Evolutionary conservation across 2,329 filamentous ascomycete species (phyloP).

Genomic region (Lithohypha guttulata): DNA sequence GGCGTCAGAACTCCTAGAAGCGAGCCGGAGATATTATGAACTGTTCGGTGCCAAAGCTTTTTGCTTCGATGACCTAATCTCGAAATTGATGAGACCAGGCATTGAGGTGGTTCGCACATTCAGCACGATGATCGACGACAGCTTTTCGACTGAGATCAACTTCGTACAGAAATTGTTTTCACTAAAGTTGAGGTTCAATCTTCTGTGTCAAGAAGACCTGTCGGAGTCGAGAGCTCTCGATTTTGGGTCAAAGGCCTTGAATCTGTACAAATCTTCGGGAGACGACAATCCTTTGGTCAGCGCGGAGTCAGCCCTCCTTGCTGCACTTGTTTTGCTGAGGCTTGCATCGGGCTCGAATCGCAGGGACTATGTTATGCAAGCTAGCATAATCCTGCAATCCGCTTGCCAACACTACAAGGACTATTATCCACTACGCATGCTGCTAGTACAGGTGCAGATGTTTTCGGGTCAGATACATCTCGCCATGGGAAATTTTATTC

Average conservation of each 20-base stretch:
- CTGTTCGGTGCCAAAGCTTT: slow-evolving; percentile 33
- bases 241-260: slow-evolving; percentile 12
- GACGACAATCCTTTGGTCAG: slow-evolving; percentile 9
- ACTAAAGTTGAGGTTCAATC: slow-evolving; percentile 15
- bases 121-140: not conserved
- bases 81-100: slow-evolving; percentile 18
- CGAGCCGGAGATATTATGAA: slow-evolving; percentile 33
- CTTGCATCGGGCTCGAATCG: not conserved
- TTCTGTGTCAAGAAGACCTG: slow-evolving; percentile 1
- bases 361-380: slow-evolving; percentile 8
- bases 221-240: slow-evolving; percentile 7
- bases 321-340: slow-evolving; percentile 15
- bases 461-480: slow-evolving; percentile 35
- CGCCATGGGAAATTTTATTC: slow-evolving; percentile 35
- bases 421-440: slow-evolving; percentile 36
- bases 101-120: slow-evolving; percentile 19
- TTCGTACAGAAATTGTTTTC: slow-evolving; percentile 10
- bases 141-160: not conserved
- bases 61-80: slow-evolving; percentile 35
- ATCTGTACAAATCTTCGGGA: slow-evolving; percentile 10
- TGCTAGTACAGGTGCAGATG: slow-evolving; percentile 35
- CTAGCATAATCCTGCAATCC: slow-evolving; percentile 15
- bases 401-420: slow-evolving; percentile 31
- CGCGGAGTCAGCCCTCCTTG: slow-evolving; percentile 17
- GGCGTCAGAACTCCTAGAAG: slow-evolving; percentile 27